Evolutionary conservation across 495 filamentous ascomycete genomes (phyloP).

Genomic region (Viridothelium virens): DNA sequence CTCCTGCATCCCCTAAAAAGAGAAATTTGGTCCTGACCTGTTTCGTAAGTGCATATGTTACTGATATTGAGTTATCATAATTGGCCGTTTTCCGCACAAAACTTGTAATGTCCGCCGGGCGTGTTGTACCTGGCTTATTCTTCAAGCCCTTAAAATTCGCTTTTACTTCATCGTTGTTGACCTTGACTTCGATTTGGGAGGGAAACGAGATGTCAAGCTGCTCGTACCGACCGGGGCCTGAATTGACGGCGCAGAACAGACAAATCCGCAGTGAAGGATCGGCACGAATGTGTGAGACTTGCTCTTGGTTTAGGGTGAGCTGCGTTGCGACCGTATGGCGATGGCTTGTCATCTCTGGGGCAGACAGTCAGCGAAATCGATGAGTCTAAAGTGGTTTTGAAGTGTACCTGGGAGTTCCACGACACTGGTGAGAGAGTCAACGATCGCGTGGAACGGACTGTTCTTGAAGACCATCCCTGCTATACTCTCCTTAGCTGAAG

Average conservation of each 20-base stretch:
- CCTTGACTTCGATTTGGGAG: conserved; percentile 81
- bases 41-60: conserved; percentile 83
- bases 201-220: conserved; percentile 77
- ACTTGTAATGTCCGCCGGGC: conserved; percentile 81
- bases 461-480: conserved; percentile 26
- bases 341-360: conserved; percentile 38
- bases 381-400: conserved; percentile 7
- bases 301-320: conserved; percentile 45
- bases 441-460: conserved; percentile 35
- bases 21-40: conserved; percentile 11
- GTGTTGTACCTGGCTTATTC: conserved; percentile 87
- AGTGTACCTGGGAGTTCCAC: conserved; percentile 30
- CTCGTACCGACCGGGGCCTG: conserved; percentile 47
- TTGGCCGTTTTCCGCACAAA: conserved; percentile 58
- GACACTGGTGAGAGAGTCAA: conserved; percentile 24
- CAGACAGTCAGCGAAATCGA: conserved; percentile 20
- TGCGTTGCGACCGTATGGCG: conserved; percentile 47
- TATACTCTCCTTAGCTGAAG: conserved; percentile 2
- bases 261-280: conserved; percentile 58
- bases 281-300: conserved; percentile 42
- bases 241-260: conserved; percentile 66
- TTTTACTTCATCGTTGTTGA: conserved; percentile 80
- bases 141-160: conserved; percentile 87
- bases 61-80: conserved; percentile 66
- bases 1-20: conserved; percentile 13